phyloP scores from a whole-genome alignment of 225 moss, liverwort and hornwort species.

The Rhytidiadelphus loreus region DNA sequence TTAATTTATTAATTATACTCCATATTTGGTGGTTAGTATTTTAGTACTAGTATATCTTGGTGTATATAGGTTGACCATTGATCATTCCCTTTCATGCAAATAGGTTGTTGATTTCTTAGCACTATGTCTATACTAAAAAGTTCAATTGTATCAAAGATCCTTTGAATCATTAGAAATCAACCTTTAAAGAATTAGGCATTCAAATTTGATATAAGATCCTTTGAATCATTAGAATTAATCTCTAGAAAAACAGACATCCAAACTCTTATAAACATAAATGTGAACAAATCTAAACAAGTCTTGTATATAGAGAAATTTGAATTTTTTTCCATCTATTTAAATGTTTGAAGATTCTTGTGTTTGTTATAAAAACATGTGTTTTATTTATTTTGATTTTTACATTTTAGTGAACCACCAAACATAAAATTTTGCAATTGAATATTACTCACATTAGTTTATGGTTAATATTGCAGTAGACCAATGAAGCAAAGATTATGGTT shows the following conservation, averaged over 20 bases:
- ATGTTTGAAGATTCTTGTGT: not conserved
- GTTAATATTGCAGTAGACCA: too few relatives aligned
- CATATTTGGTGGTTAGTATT: not conserved
- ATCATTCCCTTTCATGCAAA: not conserved
- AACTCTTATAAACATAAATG: not conserved
- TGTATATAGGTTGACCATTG: not conserved
- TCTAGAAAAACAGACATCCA: not conserved
- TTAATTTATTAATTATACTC: not conserved
- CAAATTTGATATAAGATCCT: not conserved
- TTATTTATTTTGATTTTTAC: not conserved
- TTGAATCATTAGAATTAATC: not conserved
- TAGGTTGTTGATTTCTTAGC: not conserved
- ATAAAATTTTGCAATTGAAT: not conserved
- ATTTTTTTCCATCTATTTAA: not conserved
- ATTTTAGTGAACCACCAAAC: not conserved
- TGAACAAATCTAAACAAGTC: not conserved
- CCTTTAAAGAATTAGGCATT: not conserved
- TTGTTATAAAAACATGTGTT: not conserved
- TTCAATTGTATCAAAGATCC: not conserved
- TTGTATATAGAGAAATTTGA: not conserved
- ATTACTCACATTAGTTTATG: not conserved
- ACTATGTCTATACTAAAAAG: rapidly evolving
- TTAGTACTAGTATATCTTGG: rapidly evolving
- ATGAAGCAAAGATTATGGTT: not conserved
- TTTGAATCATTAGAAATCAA: not conserved